Evolutionary conservation across 805 yeast genomes (phyloP), one percentile per base, ranked within the genome.

Genomic region (Komagataella kurtzmanii): DNA sequence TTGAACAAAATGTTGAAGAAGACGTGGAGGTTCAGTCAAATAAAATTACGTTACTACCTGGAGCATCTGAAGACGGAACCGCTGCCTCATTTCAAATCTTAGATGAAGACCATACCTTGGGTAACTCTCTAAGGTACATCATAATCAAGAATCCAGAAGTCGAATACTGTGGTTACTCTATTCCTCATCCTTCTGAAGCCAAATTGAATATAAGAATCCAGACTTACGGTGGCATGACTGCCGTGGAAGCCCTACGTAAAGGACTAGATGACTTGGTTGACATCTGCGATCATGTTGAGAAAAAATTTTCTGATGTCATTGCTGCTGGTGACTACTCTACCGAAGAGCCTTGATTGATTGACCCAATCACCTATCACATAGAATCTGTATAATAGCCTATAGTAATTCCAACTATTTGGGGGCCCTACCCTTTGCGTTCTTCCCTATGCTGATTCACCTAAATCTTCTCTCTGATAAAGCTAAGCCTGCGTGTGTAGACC

Each of bases 131-230:
- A 51, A 81, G 97, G 65, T 90, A 89, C 68, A 81, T 91, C 65
- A 88, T 93, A 59, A 89, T 93, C 96, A 90, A 91, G 70, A 93
- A 93, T 63, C 97, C 97, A 44, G 95, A 89, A 57, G 99, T 93
- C 23, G 99, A 93, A 64, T 93, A 93, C 66, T 91, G 98, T 64
- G 99, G 99, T 52, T 93, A 93, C 70, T 88, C 97, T 47, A 93
- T 93, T 58, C 99, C 99, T 8, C 99, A 93, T 68, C 99, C 99
- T 17, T 87, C 96, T 43, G 99, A 93, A 69, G 75, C 88, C 54
- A 84, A 85, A 58, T 72, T 93, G 68, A 88, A 93, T 69, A 66
- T 93, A 53, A 81, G 99, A 70, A 88, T 93, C 56, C 99, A 93
- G 71, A 93, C 99, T 1, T 90, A 89, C 63, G 97, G 85, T 49